Evolutionary conservation across 2,329 filamentous ascomycete genomes (phyloP), one percentile per base, ranked within the genome.

Genomic region (Sarocladium oryzae): DNA sequence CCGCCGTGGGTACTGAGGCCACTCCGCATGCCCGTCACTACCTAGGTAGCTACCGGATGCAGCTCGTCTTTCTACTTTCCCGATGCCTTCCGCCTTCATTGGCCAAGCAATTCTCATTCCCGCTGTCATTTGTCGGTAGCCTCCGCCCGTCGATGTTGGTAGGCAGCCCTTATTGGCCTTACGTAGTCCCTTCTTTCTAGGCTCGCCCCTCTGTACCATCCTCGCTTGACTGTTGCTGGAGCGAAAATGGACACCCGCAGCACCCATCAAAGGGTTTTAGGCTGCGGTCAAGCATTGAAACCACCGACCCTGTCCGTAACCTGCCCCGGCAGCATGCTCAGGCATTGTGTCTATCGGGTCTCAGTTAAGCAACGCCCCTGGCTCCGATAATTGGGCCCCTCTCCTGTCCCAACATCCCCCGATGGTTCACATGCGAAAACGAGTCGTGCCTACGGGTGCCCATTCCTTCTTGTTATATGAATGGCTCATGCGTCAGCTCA

Each of bases 41-140:
- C n/a, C n/a, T n/a, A n/a, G n/a, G 40, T 45, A 40, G 36, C 36
- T 40, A 40, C 36, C 23, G 41, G n/a, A 28, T 45, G 23, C 41
- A 16, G 23, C 23, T 10, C 41, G 8, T 11, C 26, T 10, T 28
- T 28, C 5, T 32, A 8, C 9, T 23, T 45, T 45, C 18, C 45
- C 45, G 45, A 49, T 18, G 26, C 18, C 15, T 23, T 15, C 45
- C 45, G 45, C 28, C 26, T n/a, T 43, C 38, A 15, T 28, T 21
- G n/a, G n/a, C 40, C 24, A 30, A 21, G 7, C 21, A 8, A 9
- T 7, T 28, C 13, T 28, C 40, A 28, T 45, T 45, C 40, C 40
- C 40, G 21, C 40, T 45, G 40, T 32, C 26, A 45, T 16, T 28
- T 35, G 45, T 49, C 45, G 45, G 45, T 49, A 35, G 45, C 45